phyloP scores from a whole-genome alignment of 2,329 filamentous ascomycete species.

The Clonostachys byssicola region DNA sequence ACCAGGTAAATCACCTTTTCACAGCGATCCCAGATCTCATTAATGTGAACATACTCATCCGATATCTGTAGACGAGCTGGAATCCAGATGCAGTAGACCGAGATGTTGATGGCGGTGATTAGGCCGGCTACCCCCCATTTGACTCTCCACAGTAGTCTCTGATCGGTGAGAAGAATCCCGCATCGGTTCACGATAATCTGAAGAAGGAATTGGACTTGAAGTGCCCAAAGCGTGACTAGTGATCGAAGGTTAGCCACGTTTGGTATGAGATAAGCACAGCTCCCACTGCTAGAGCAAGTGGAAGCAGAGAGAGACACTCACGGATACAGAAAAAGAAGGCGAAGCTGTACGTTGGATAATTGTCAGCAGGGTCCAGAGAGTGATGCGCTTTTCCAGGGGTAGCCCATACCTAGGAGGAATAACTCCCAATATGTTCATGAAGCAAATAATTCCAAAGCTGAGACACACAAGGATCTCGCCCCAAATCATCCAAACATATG shows the following conservation, averaged over 20 bases:
- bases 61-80: slow-evolving; percentile 36
- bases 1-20: slow-evolving; percentile 42
- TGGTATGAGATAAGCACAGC: too few relatives aligned
- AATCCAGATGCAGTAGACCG: slow-evolving; percentile 46
- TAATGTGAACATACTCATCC: slow-evolving; percentile 31
- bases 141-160: slow-evolving; percentile 24
- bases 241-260: too few relatives aligned
- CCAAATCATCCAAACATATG: slow-evolving; percentile 44
- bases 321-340: too few relatives aligned
- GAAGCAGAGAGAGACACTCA: too few relatives aligned
- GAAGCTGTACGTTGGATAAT: too few relatives aligned
- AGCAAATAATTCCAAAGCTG: too few relatives aligned
- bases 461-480: slow-evolving; percentile 35
- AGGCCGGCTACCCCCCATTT: slow-evolving; percentile 36
- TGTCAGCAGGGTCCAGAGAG: too few relatives aligned
- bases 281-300: too few relatives aligned
- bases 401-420: too few relatives aligned
- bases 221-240: too few relatives aligned
- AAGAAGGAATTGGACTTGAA: slow-evolving; percentile 28
- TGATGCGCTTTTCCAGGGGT: too few relatives aligned
- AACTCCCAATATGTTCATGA: too few relatives aligned
- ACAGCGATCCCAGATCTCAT: slow-evolving; percentile 42
- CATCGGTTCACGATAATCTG: slow-evolving; percentile 49
- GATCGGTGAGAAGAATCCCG: slow-evolving; percentile 34
- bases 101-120: slow-evolving; percentile 40